These are phyloP conservation scores for Paecilomyces variotii DNA, from an alignment of 2,329 filamentous ascomycete genomes.

Conservation along the genomic window DNA sequence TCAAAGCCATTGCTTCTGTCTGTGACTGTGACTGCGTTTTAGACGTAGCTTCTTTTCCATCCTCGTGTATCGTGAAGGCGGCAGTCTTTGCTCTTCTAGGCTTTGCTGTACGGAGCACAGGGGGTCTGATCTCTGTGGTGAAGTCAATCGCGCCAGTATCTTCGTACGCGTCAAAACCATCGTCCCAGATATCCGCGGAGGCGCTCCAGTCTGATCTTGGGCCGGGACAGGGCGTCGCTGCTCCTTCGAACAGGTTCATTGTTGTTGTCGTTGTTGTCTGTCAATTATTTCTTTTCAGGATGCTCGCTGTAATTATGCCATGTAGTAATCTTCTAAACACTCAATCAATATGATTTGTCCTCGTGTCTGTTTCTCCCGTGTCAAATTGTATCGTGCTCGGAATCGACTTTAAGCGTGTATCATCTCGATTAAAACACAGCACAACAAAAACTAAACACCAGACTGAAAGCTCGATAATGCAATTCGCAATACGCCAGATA, in stretches of 20 bases:
- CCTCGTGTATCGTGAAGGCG: slow-evolving; percentile 33
- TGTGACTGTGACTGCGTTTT: slow-evolving; percentile 6
- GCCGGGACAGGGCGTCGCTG: slow-evolving; percentile 26
- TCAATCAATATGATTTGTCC: no score
- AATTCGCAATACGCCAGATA: background rate
- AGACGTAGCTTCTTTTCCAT: slow-evolving; percentile 12
- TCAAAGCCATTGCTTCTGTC: slow-evolving; percentile 4
- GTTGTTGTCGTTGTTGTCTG: slow-evolving; percentile 8
- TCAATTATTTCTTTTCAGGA: background rate
- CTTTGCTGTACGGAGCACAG: slow-evolving; percentile 20
- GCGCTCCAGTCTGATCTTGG: slow-evolving; percentile 11
- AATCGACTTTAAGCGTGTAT: background rate
- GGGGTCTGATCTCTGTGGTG: slow-evolving; percentile 29
- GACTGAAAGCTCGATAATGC: background rate
- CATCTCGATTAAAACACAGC: background rate
- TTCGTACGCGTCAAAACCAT: slow-evolving; percentile 19
- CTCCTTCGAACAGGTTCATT: slow-evolving; percentile 19
- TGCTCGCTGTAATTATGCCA: background rate
- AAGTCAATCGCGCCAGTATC: slow-evolving; percentile 33
- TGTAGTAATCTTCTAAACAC: background rate
- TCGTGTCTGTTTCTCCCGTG: no score
- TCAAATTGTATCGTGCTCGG: no score
- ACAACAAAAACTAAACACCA: background rate
- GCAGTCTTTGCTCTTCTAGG: slow-evolving; percentile 20
- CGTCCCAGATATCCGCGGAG: slow-evolving; percentile 18